Evolutionary conservation across 2,329 filamentous ascomycete species (phyloP), one percentile per base, ranked within the genome.

Genomic region (Pyrenophora seminiperda): DNA sequence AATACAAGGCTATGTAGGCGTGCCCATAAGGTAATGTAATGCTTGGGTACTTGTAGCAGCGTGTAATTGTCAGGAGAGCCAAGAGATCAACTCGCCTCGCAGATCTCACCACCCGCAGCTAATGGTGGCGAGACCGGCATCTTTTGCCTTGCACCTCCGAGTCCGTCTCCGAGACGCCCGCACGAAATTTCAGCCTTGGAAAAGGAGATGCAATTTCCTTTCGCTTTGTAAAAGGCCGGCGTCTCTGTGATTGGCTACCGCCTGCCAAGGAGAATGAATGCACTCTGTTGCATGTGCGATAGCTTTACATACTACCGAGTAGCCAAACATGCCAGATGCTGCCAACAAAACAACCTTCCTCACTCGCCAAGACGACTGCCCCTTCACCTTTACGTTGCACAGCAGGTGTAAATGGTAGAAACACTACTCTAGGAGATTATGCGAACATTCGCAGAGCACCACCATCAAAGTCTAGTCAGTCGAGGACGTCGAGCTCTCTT

Each of bases 11-110:
- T 27, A 27, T 27, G 24, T 27, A 13, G 24, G 24, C 10, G 24
- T 27, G 24, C 24, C 10, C 15, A 30, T 19, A 44, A 18, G 11
- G 32, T 19, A 29, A 22, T 5, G 2, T 31, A 20, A 20, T 20
- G 31, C 40, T 27, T 41, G 40, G 43, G 42, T 38, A 33, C 20
- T n/a, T n/a, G 24, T 7, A 24, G 6, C 22, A 24, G 22, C 22
- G 7, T 32, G 36, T 47, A 53, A 57, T 53, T 59, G 53, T 61
- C 58, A 61, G 58, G 58, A 59, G 58, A 61, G 56, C 53, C 53
- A 52, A 59, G 53, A 46, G 38, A 51, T 52, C 19, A 27, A 46
- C 34, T 48, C 44, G 50, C 47, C 43, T 30, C 41, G 50, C 41
- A 42, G 42, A 54, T 61, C 58, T 57, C 50, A 59, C 55, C 58